Evolutionary conservation across 179 eudicot genomes (phyloP).

Genomic region (Pouteria campechiana): DNA sequence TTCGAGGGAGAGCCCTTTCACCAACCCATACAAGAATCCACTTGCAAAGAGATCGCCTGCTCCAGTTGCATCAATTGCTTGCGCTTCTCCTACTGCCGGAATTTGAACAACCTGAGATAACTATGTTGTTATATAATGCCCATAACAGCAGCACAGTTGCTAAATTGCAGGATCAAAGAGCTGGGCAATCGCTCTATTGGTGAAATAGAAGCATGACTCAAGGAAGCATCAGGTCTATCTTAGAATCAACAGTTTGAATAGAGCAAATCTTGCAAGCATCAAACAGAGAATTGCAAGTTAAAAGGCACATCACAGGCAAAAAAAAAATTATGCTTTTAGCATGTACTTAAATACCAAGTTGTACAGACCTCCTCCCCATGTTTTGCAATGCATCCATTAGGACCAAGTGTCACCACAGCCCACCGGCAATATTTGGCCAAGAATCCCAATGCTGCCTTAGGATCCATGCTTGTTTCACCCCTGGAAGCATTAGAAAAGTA

Average conservation of each 20-base stretch:
- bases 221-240: no score
- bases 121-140: background rate
- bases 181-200: no score
- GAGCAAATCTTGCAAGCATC: no score
- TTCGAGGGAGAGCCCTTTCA: constrained; percentile 68
- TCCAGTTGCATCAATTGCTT: constrained; percentile 80
- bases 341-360: no score
- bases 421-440: constrained; percentile 71
- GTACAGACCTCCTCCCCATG: constrained; percentile 69
- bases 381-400: constrained; percentile 85
- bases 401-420: constrained; percentile 91
- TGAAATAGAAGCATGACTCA: no score
- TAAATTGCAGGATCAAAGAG: no score
- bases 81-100: constrained; percentile 71
- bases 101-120: constrained; percentile 40
- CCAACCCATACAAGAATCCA: constrained; percentile 84
- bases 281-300: no score
- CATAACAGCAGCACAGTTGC: no score
- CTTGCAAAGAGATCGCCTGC: constrained; percentile 97
- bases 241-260: no score
- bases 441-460: constrained; percentile 74
- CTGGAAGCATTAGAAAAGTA: constrained; percentile 16
- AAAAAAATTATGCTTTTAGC: no score
- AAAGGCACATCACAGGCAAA: no score
- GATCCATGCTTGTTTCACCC: constrained; percentile 45